Percentiles rank a stretch among this genome's conserved stretches.
These are phyloP conservation scores for Hypoxylon trugodes DNA, from an alignment of 495 filamentous ascomycete species.

Conservation along the genomic window DNA sequence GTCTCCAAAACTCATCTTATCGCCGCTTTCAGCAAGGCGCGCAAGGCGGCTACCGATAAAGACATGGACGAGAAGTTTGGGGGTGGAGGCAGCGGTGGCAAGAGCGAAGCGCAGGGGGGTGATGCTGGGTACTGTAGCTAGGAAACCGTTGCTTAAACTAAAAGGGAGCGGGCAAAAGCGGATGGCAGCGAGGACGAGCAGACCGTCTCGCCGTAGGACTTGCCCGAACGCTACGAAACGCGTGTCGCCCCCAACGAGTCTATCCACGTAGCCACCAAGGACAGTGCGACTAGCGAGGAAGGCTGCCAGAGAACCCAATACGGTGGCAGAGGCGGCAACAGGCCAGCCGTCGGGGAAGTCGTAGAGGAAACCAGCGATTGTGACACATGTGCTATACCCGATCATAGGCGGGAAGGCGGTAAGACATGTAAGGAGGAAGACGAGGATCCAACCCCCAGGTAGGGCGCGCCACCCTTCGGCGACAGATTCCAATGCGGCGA, in stretches of 20 bases:
- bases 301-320: constrained; percentile 76
- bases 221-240: constrained; percentile 70
- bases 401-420: constrained; percentile 90
- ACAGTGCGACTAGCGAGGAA: constrained; percentile 83
- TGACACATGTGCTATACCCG: constrained; percentile 88
- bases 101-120: constrained; percentile 75
- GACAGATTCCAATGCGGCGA: constrained; percentile 72
- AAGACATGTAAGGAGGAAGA: constrained; percentile 79
- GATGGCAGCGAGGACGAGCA: constrained; percentile 92
- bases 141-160: constrained; percentile 90
- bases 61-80: constrained; percentile 89
- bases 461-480: constrained; percentile 77
- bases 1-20: constrained; percentile 70
- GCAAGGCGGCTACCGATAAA: constrained; percentile 87
- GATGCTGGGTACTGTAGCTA: constrained; percentile 92
- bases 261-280: constrained; percentile 77
- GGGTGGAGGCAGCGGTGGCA: constrained; percentile 77
- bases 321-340: constrained; percentile 79
- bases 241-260: constrained; percentile 81
- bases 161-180: constrained; percentile 94
- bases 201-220: constrained; percentile 78
- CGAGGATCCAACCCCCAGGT: constrained; percentile 74
- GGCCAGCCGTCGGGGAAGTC: constrained; percentile 93
- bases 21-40: constrained; percentile 70
- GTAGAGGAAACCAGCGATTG: constrained; percentile 90